These are phyloP conservation scores for Nakazawaea anatomiae DNA, from an alignment of 805 yeast species.

Conservation along the genomic window DNA sequence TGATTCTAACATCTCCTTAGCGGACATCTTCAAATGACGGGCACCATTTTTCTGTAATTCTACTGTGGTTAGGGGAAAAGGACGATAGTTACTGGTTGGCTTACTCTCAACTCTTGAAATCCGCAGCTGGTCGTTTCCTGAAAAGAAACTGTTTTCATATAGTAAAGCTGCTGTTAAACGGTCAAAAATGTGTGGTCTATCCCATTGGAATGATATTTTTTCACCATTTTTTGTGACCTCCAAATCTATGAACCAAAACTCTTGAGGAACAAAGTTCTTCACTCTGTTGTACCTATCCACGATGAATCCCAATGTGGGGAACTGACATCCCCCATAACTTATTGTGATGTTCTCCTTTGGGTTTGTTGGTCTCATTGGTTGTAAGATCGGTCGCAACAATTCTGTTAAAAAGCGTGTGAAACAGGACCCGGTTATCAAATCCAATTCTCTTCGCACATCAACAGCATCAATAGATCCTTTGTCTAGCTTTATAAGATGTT, in stretches of 20 bases:
- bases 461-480: constrained; percentile 77
- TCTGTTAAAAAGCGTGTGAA: constrained; percentile 78
- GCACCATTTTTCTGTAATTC: constrained; percentile 87
- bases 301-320: constrained; percentile 94
- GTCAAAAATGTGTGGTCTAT: constrained; percentile 67
- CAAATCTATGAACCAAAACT: constrained; percentile 70
- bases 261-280: constrained; percentile 65
- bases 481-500: constrained; percentile 57
- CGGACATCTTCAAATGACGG: constrained; percentile 63
- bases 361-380: constrained; percentile 10
- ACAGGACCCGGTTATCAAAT: constrained; percentile 81
- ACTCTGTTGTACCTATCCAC: constrained; percentile 85
- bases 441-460: constrained; percentile 78
- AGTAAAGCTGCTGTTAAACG: constrained; percentile 54
- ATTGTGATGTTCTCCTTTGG: constrained; percentile 25
- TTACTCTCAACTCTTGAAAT: constrained; percentile 46
- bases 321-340: constrained; percentile 92
- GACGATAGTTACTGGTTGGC: constrained; percentile 74
- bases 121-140: constrained; percentile 36
- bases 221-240: constrained; percentile 37
- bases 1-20: constrained; percentile 66
- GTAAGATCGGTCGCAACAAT: constrained; percentile 28
- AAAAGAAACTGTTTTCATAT: constrained; percentile 60
- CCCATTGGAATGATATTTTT: constrained; percentile 59
- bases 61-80: constrained; percentile 91